phyloP scores from a whole-genome alignment of 2,329 filamentous ascomycete species.

The Corniculantispora saksenae region DNA sequence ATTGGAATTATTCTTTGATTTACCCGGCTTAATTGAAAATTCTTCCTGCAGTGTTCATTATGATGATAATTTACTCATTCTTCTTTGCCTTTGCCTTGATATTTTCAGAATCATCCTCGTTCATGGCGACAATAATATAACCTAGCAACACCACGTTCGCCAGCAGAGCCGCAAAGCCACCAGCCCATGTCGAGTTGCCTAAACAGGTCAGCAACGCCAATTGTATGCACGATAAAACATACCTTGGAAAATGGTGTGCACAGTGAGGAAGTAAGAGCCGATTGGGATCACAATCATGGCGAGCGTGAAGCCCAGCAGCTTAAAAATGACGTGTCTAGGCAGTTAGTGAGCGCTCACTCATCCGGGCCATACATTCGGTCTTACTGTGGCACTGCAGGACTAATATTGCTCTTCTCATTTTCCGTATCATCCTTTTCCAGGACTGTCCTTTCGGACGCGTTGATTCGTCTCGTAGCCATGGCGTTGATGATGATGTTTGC shows the following conservation, averaged over 20 bases:
- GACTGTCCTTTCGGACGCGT: constrained; percentile 65
- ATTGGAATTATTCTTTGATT: constrained; percentile 17
- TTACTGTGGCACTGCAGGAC: constrained; percentile 81
- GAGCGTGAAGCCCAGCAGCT: constrained; percentile 85
- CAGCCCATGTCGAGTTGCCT: constrained; percentile 90
- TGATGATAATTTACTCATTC: constrained; percentile 39
- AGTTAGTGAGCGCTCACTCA: constrained; percentile 17
- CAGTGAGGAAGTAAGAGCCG: constrained; percentile 81
- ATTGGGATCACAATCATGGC: constrained; percentile 90
- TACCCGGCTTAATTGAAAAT: background rate
- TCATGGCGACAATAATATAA: constrained; percentile 92
- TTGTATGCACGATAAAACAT: constrained; percentile 25
- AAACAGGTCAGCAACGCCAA: constrained; percentile 15
- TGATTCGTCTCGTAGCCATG: constrained; percentile 72
- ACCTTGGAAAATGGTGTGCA: constrained; percentile 79
- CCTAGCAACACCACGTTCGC: constrained; percentile 87
- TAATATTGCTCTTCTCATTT: constrained; percentile 66
- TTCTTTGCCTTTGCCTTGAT: constrained; percentile 47
- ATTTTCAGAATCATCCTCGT: constrained; percentile 68
- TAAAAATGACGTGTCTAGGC: constrained; percentile 76
- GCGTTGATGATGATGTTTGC: constrained; percentile 27
- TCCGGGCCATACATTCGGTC: constrained; percentile 13
- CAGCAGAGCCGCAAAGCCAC: constrained; percentile 80
- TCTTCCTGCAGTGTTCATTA: background rate
- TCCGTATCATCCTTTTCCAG: constrained; percentile 59